Base-by-base conservation (phyloP, 257 asterid species). In the Lycium barbarum region DNA sequence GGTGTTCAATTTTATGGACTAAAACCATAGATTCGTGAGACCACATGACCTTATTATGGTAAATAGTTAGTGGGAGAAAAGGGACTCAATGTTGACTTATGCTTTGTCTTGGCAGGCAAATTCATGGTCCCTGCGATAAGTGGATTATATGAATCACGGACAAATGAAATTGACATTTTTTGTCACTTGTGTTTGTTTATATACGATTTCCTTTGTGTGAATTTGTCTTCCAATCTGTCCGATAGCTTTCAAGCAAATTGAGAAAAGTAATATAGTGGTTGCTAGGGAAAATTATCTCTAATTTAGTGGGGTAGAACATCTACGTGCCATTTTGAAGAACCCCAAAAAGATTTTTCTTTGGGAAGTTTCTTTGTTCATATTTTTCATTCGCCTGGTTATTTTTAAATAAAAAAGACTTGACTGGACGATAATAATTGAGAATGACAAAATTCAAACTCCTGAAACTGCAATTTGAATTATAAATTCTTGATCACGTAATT, bases 1-100 rank as follows among this genome's bases (percentile, higher is more conserved):
- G 51, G 33, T 67, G 76, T 70, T 70, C 13, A 70, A 38, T 70
- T 70, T n/a, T 70, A 70, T 70, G 78, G 33, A 70, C 78, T 70
- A 70, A 33, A 66, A 35, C 49, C 2, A 13, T 68, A 70, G 33
- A 38, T 70, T 70, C 49, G 13, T 70, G 78, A 70, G 38, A 70
- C 33, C 78, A 15, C 78, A 38, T 68, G 53, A 68, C 78, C 15
- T 15, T 38, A 36, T 35, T 70, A 70, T 70, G 78, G 53, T 70
- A 68, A 68, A 68, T 7, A 36, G 6, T 4, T 68, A 68, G 53
- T 38, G 33, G 78, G 49, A 38, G 6, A 68, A 68, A 68, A 38
- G 22, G 47, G 78, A 15, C 78, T 15, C 78, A 68, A 38, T 36
- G 78, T 70, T 38, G 53, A 17, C 78, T 70, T 70, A 7, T 38